Conservation (phyloP, 805 yeast genomes). For the Pichia exigua region DNA sequence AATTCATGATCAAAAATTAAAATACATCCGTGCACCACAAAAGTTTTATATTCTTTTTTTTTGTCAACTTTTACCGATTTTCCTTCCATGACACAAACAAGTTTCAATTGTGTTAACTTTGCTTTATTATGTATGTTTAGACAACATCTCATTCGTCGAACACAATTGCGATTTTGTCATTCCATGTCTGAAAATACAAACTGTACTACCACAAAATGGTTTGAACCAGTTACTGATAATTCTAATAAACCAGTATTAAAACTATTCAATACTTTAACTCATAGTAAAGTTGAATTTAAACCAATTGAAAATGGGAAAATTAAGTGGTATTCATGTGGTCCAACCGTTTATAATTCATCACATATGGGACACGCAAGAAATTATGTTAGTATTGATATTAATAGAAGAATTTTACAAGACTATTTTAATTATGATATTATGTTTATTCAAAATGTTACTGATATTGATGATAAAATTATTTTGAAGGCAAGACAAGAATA, state of each 20-base stretch:
- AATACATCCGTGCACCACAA: neutral
- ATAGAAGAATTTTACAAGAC: constrained; percentile 80
- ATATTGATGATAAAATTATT: constrained; percentile 95
- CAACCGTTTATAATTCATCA: constrained; percentile 91
- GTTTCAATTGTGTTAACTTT: neutral
- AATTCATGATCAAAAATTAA: neutral
- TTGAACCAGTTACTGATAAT: constrained; percentile 19
- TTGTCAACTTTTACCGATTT: neutral
- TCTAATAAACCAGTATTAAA: constrained; percentile 38
- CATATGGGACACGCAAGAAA: constrained; percentile 99
- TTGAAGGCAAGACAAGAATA: constrained; percentile 87
- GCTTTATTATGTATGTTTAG: neutral
- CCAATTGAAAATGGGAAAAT: constrained; percentile 60
- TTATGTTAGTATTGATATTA: constrained; percentile 89
- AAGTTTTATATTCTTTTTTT: neutral
- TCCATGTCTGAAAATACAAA: constrained; percentile 1
- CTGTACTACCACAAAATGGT: constrained; percentile 24
- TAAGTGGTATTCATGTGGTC: constrained; percentile 97
- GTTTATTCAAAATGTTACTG: constrained; percentile 97
- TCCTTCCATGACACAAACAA: neutral
- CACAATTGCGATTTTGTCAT: neutral
- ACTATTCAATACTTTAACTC: constrained; percentile 76
- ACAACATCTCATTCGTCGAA: neutral
- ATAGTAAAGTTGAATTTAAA: constrained; percentile 70
- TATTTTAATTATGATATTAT: constrained; percentile 84